phyloP scores from a whole-genome alignment of 1,284 basidiomycete genomes.

The Vanrija pseudolonga region DNA sequence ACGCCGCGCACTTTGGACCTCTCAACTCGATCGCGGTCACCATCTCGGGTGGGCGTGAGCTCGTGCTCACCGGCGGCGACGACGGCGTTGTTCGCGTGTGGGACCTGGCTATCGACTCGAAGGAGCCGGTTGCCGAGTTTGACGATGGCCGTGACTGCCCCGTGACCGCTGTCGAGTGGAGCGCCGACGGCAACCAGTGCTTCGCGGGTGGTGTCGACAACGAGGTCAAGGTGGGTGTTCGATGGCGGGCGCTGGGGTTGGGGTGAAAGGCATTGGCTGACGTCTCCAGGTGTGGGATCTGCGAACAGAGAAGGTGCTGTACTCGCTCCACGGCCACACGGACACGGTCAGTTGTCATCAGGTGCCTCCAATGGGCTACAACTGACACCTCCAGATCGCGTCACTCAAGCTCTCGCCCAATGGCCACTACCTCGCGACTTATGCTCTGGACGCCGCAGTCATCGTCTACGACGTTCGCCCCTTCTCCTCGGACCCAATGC shows the following conservation, averaged over 20 bases:
- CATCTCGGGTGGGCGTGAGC: slow-evolving; percentile 66
- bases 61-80: slow-evolving; percentile 78
- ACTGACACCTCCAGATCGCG: slow-evolving; percentile 50
- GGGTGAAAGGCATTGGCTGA: too few species aligned
- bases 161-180: slow-evolving; percentile 88
- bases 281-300: slow-evolving; percentile 71
- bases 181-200: slow-evolving; percentile 75
- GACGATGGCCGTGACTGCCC: slow-evolving; percentile 71
- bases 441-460: slow-evolving; percentile 78
- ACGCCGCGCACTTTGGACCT: slow-evolving; percentile 72
- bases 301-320: slow-evolving; percentile 72
- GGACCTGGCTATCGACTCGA: slow-evolving; percentile 74
- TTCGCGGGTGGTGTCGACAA: slow-evolving; percentile 91
- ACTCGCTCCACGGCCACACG: slow-evolving; percentile 70
- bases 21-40: slow-evolving; percentile 84
- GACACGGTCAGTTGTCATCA: slow-evolving; percentile 62
- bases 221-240: slow-evolving; percentile 74
- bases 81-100: slow-evolving; percentile 84
- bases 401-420: slow-evolving; percentile 84
- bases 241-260: fast-evolving
- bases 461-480: slow-evolving; percentile 86
- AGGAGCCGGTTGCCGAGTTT: slow-evolving; percentile 71
- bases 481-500: slow-evolving; percentile 74
- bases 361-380: background rate
- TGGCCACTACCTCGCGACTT: slow-evolving; percentile 77